phyloP scores from a whole-genome alignment of 78 protist species.

The Guillardia theta region DNA sequence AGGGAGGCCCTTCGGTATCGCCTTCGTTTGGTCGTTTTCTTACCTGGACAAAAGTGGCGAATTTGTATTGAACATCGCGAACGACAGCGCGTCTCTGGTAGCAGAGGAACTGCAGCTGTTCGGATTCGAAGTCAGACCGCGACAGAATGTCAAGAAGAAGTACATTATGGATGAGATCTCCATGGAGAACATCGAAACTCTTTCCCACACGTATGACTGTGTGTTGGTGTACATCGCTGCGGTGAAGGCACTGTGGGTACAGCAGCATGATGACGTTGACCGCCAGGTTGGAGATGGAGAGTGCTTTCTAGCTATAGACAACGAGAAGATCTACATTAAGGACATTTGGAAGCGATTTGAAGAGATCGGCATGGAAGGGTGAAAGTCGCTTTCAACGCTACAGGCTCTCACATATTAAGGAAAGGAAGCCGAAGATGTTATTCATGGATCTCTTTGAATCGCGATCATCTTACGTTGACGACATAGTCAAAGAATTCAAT shows the following conservation, averaged over 20 bases:
- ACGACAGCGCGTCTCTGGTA: background rate
- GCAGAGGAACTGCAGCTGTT: background rate
- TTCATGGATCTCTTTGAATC: background rate
- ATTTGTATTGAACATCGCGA: background rate
- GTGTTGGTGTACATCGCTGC: background rate
- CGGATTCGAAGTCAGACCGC: background rate
- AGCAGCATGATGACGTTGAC: no score
- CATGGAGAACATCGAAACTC: background rate
- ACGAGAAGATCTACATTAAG: background rate
- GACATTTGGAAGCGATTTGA: constrained; percentile 5
- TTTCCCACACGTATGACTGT: background rate
- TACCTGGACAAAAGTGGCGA: background rate
- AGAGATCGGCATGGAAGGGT: background rate
- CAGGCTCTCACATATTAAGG: no score
- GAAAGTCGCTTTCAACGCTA: no score
- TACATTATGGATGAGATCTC: background rate
- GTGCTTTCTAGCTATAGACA: no score
- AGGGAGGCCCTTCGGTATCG: background rate
- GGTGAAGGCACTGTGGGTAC: background rate
- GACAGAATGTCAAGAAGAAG: background rate
- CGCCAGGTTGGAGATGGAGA: no score
- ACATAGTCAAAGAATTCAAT: background rate
- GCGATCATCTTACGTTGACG: background rate
- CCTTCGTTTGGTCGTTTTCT: background rate
- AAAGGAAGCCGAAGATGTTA: background rate